Evolutionary conservation across 1,284 basidiomycete species (phyloP).

Genomic region (Neonothopanus nambi): DNA sequence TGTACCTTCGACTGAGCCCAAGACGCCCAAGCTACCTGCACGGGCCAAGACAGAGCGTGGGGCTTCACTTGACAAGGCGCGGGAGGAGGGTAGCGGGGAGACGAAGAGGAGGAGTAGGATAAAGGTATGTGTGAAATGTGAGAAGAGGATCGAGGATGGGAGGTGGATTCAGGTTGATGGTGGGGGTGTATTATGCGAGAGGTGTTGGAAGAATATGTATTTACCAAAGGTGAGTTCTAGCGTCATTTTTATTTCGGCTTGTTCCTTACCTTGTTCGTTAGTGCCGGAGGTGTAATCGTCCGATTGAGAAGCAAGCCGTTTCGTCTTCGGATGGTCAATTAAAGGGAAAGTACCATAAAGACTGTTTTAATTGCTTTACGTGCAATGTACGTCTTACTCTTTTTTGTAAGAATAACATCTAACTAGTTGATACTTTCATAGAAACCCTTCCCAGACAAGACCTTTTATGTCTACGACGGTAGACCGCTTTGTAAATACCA

Average conservation of each 20-base stretch:
- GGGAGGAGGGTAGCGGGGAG: slow-evolving; percentile 22
- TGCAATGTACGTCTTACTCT: slow-evolving; percentile 61
- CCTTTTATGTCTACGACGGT: slow-evolving; percentile 86
- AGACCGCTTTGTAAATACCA: slow-evolving; percentile 88
- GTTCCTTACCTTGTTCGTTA: slow-evolving; percentile 29
- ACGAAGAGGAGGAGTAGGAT: slow-evolving; percentile 23
- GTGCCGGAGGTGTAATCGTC: slow-evolving; percentile 81
- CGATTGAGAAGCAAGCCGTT: slow-evolving; percentile 90
- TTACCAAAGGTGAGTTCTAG: slow-evolving; percentile 79
- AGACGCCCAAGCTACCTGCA: slow-evolving; percentile 42
- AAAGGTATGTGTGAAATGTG: slow-evolving; percentile 67
- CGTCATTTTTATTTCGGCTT: slow-evolving; percentile 43
- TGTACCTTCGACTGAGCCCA: slow-evolving; percentile 23
- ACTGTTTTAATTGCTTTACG: slow-evolving; percentile 83
- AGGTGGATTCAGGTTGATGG: slow-evolving; percentile 76
- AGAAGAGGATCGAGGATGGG: slow-evolving; percentile 70
- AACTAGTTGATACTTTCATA: slow-evolving; percentile 28
- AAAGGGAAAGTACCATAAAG: slow-evolving; percentile 89
- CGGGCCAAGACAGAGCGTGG: slow-evolving; percentile 54
- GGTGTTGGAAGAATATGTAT: slow-evolving; percentile 93
- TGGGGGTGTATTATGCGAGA: slow-evolving; percentile 71
- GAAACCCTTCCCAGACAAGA: slow-evolving; percentile 86
- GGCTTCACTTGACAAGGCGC: slow-evolving; percentile 31
- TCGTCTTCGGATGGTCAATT: slow-evolving; percentile 88
- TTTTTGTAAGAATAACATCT: slow-evolving; percentile 9